These are phyloP conservation scores for Scenedesmus sp. DNA, from an alignment of 163 green algal species.

Conservation along the genomic window DNA sequence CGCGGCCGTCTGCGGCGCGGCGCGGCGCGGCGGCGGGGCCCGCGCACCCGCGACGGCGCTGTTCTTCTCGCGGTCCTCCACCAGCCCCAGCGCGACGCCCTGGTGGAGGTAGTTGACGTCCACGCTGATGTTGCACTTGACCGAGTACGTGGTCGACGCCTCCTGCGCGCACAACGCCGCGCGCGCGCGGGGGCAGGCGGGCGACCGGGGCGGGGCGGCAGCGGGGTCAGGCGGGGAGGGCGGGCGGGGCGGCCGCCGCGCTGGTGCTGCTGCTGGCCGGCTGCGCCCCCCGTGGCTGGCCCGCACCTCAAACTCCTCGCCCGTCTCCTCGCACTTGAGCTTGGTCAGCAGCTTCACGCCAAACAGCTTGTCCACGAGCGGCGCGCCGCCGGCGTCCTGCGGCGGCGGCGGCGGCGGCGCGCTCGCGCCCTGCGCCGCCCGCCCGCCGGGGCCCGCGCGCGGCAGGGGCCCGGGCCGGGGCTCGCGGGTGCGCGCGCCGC, in stretches of 20 bases:
- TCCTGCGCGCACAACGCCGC: slow-evolving; percentile 67
- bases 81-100: slow-evolving; percentile 88
- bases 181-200: too few relatives aligned
- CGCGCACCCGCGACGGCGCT: slow-evolving; percentile 59
- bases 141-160: slow-evolving; percentile 66
- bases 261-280: too few relatives aligned
- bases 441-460: too few relatives aligned
- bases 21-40: too few relatives aligned
- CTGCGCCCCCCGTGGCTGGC: too few relatives aligned
- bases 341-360: slow-evolving; percentile 72
- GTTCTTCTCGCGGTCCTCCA: slow-evolving; percentile 90
- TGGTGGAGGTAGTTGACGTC: slow-evolving; percentile 92
- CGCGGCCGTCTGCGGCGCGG: too few relatives aligned
- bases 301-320: slow-evolving; percentile 75
- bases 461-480: background rate
- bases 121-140: slow-evolving; percentile 98
- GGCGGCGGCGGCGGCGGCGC: background rate
- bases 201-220: too few relatives aligned
- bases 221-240: too few relatives aligned
- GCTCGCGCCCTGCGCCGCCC: background rate
- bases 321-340: slow-evolving; percentile 85
- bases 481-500: background rate
- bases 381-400: slow-evolving; percentile 50
- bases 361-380: slow-evolving; percentile 82
- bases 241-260: too few relatives aligned